Evolutionary conservation across 2,329 filamentous ascomycete genomes (phyloP).

Genomic region (Trichoderma sp.): DNA sequence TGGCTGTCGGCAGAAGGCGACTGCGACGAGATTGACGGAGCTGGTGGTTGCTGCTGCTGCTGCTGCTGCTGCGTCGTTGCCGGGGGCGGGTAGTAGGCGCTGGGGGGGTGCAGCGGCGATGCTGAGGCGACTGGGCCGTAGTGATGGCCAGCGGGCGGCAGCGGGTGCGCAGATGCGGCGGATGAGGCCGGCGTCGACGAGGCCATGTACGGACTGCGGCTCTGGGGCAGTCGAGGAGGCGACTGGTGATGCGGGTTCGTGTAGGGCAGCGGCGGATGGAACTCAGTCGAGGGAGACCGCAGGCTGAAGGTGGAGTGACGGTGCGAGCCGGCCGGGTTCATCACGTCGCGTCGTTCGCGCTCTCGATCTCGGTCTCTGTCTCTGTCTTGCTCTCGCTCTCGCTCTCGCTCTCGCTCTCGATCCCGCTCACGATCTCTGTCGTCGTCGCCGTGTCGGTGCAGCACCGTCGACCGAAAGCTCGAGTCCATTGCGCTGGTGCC

Average conservation of each 20-base stretch:
- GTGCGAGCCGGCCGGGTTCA: constrained; percentile 44
- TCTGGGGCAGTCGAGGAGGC: constrained; percentile 36
- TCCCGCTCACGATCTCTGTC: constrained; percentile 37
- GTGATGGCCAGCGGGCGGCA: constrained; percentile 35
- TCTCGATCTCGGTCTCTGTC: constrained; percentile 28
- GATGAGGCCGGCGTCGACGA: constrained; percentile 36
- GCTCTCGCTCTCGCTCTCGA: constrained; percentile 36
- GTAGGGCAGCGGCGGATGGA: constrained; percentile 37
- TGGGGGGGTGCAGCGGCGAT: constrained; percentile 49
- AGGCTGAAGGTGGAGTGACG: constrained; percentile 51
- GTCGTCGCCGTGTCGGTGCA: constrained; percentile 48
- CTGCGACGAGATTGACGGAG: constrained; percentile 34
- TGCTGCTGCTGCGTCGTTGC: not conserved
- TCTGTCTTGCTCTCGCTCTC: not conserved
- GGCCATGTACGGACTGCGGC: constrained; percentile 42
- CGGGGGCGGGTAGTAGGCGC: constrained; percentile 44
- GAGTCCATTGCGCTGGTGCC: constrained; percentile 45
- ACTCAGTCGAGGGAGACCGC: constrained; percentile 51
- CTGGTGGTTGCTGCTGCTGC: not conserved
- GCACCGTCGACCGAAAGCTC: constrained; percentile 53
- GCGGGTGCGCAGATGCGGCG: constrained; percentile 35
- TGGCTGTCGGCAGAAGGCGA: not conserved
- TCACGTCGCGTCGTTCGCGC: constrained; percentile 47
- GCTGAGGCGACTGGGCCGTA: constrained; percentile 34
- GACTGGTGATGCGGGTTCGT: constrained; percentile 36